Conservation (phyloP, 2,329 filamentous ascomycete species). For the Colletotrichum musae region DNA sequence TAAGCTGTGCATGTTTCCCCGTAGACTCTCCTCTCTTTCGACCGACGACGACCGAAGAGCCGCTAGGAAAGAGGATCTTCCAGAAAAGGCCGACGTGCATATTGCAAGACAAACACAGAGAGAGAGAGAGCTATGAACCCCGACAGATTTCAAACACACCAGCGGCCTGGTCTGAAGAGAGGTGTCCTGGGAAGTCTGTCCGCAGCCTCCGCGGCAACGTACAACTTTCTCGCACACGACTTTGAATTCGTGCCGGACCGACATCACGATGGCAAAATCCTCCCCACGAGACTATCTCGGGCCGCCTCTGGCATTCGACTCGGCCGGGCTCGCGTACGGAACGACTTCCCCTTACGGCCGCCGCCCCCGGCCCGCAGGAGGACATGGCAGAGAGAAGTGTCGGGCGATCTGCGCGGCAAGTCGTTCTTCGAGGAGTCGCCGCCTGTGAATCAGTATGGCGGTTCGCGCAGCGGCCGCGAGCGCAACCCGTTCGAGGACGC, state of each 20-base stretch:
- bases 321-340: constrained; percentile 24
- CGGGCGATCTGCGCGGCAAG: constrained; percentile 12
- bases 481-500: constrained; percentile 30
- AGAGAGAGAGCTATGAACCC: constrained; percentile 25
- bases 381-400: constrained; percentile 23
- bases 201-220: constrained; percentile 26
- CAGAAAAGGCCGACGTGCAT: background rate
- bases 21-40: constrained; percentile 4
- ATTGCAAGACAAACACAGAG: background rate
- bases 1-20: constrained; percentile 1
- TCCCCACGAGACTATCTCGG: constrained; percentile 33
- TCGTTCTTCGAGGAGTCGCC: constrained; percentile 17
- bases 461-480: constrained; percentile 13
- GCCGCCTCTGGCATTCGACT: constrained; percentile 31
- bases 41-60: constrained; percentile 16
- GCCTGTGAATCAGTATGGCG: constrained; percentile 11
- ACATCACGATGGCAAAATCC: constrained; percentile 26
- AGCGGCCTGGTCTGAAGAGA: constrained; percentile 24
- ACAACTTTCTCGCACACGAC: constrained; percentile 36
- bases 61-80: too few relatives aligned
- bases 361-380: constrained; percentile 32
- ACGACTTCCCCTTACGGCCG: constrained; percentile 26
- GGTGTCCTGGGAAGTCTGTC: constrained; percentile 22
- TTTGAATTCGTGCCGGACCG: constrained; percentile 36
- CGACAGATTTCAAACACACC: constrained; percentile 14